phyloP scores from a whole-genome alignment of 805 yeast genomes.

The Candida ovalis region DNA sequence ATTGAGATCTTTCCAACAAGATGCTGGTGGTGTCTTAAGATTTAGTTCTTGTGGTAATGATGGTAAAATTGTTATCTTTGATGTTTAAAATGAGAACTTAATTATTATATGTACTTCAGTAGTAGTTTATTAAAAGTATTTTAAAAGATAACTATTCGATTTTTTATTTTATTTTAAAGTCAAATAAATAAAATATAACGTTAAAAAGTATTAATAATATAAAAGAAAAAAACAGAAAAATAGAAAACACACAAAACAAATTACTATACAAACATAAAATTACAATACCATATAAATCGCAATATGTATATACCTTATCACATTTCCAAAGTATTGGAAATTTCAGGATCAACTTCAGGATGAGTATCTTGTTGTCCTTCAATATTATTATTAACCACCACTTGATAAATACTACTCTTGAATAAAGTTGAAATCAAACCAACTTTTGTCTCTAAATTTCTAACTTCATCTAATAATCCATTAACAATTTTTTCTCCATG shows the following conservation, averaged over 20 bases:
- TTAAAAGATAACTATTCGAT: too few relatives aligned
- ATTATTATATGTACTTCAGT: too few relatives aligned
- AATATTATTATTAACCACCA: slow-evolving; percentile 16
- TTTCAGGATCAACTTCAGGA: neutral
- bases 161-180: too few relatives aligned
- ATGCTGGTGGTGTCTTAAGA: slow-evolving; percentile 48
- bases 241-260: neutral
- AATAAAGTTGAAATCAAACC: slow-evolving; percentile 31
- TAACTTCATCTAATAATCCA: slow-evolving; percentile 16
- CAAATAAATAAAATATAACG: too few relatives aligned
- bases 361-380: slow-evolving; percentile 1
- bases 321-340: neutral
- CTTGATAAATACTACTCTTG: slow-evolving; percentile 30
- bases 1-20: slow-evolving; percentile 49
- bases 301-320: neutral
- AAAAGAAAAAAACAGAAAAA: neutral
- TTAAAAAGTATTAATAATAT: neutral
- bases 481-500: neutral
- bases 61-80: slow-evolving; percentile 84
- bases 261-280: too few relatives aligned
- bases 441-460: slow-evolving; percentile 23
- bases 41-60: slow-evolving; percentile 82
- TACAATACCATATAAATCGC: neutral
- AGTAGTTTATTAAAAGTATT: too few relatives aligned
- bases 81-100: slow-evolving; percentile 24